Evolutionary conservation across 257 asterid species (phyloP).

Genomic region (Solanum medicagineum): DNA sequence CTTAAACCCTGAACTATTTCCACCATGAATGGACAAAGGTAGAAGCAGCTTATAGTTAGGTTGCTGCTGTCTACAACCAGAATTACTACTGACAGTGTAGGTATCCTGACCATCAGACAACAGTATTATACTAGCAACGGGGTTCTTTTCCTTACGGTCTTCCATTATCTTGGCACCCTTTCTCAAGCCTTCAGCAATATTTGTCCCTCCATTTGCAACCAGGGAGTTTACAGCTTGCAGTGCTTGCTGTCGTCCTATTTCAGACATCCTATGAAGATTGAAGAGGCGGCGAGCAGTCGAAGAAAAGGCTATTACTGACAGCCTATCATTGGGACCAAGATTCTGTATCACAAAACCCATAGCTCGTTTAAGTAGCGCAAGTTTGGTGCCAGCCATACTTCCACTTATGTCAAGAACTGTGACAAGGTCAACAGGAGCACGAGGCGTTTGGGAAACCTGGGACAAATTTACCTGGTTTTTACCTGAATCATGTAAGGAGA

Average conservation of each 20-base stretch:
- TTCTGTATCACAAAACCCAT: slow-evolving; percentile 98
- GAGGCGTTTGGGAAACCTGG: slow-evolving; percentile 37
- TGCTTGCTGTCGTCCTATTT: slow-evolving; percentile 82
- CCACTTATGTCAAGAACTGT: slow-evolving; percentile 97
- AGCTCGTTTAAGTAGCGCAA: slow-evolving; percentile 84
- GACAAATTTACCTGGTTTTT: slow-evolving; percentile 17
- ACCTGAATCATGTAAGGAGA: slow-evolving; percentile 23
- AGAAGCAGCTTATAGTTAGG: slow-evolving; percentile 63
- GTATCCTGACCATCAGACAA: slow-evolving; percentile 97
- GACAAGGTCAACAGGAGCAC: slow-evolving; percentile 94
- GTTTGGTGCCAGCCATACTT: slow-evolving; percentile 99
- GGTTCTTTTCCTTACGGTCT: slow-evolving; percentile 65
- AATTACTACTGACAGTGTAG: slow-evolving; percentile 49
- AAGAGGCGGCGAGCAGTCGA: slow-evolving; percentile 93
- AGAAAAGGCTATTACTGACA: slow-evolving; percentile 91
- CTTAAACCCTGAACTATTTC: slow-evolving; percentile 36
- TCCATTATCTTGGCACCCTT: slow-evolving; percentile 91
- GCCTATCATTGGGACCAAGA: slow-evolving; percentile 82
- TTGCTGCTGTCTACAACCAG: slow-evolving; percentile 10
- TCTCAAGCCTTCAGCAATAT: slow-evolving; percentile 91
- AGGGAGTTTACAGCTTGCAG: slow-evolving; percentile 73
- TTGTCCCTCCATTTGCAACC: slow-evolving; percentile 93
- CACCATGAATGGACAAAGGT: slow-evolving; percentile 53
- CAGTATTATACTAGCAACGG: slow-evolving; percentile 78
- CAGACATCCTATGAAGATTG: slow-evolving; percentile 85